Percentiles rank a stretch among this genome's conserved stretches.
phyloP scores from a whole-genome alignment of 2,329 filamentous ascomycete genomes.

The Diaporthe citrichinensis region DNA sequence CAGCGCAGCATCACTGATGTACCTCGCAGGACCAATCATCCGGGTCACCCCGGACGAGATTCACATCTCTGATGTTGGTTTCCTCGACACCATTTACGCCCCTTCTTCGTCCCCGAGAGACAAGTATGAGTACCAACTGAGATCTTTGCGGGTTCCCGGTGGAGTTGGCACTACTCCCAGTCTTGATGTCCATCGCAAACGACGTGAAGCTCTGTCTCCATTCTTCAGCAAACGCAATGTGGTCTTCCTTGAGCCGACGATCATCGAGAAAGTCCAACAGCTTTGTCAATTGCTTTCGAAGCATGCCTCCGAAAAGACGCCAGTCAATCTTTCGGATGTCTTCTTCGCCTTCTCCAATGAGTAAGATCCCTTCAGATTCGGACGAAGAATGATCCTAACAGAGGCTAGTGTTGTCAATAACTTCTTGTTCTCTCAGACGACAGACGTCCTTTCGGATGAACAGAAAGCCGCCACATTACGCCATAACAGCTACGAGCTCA shows the following conservation, averaged over 20 bases:
- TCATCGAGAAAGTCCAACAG: conserved; percentile 29
- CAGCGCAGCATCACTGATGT: conserved; percentile 27
- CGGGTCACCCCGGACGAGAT: conserved; percentile 27
- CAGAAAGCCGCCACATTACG: conserved; percentile 26
- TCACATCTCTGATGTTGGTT: conserved; percentile 32
- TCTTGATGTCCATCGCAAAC: conserved; percentile 25
- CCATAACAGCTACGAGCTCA: conserved; percentile 32
- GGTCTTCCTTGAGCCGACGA: conserved; percentile 18
- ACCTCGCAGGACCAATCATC: conserved; percentile 29
- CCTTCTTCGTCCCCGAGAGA: conserved; percentile 28
- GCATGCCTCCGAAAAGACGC: conserved; percentile 22
- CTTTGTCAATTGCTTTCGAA: conserved; percentile 29
- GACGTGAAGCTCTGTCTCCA: conserved; percentile 29
- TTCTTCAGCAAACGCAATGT: conserved; percentile 35
- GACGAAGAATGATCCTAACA: conserved; percentile 29
- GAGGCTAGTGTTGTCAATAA: conserved; percentile 19
- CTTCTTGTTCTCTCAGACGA: conserved; percentile 24
- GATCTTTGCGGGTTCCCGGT: conserved; percentile 26
- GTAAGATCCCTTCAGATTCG: conserved; percentile 11
- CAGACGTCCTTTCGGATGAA: conserved; percentile 28
- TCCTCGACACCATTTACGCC: conserved; percentile 34
- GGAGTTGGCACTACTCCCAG: conserved; percentile 33
- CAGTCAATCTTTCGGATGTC: conserved; percentile 33
- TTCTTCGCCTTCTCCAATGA: conserved; percentile 33
- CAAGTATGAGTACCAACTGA: conserved; percentile 33